A percentile compares a stretch with the other conserved stretches of the same genome.
Evolutionary conservation across 352 stramenopile genomes (phyloP).

Genomic region (Phytophthora ramorum): DNA sequence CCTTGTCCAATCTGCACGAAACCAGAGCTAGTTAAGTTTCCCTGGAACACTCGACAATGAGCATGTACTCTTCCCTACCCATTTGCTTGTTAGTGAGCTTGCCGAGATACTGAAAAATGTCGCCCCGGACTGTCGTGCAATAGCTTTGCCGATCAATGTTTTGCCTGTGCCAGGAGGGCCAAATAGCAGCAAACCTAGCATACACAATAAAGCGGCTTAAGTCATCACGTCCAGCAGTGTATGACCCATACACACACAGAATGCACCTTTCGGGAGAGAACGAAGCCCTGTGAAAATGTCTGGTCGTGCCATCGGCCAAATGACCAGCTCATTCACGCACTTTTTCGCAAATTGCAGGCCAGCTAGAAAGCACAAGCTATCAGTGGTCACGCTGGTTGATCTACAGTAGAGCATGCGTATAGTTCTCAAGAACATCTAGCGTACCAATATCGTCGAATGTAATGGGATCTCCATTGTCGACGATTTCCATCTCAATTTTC

Average conservation of each 20-base stretch:
- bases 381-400: neutral
- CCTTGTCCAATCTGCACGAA: conserved; percentile 95
- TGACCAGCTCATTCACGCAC: conserved; percentile 98
- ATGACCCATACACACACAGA: neutral
- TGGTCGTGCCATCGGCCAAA: conserved; percentile 97
- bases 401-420: too few relatives aligned
- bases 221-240: neutral
- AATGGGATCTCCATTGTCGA: conserved; percentile 92
- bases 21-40: neutral
- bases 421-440: neutral
- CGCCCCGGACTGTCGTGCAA: conserved; percentile 96
- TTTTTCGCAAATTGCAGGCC: conserved; percentile 98
- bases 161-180: conserved; percentile 96
- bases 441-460: conserved; percentile 98
- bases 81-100: conserved; percentile 99
- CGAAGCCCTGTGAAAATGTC: conserved; percentile 98
- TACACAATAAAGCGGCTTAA: neutral
- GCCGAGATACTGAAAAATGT: conserved; percentile 99
- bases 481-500: conserved; percentile 98
- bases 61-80: conserved; percentile 51
- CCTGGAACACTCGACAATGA: neutral
- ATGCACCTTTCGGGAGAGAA: conserved; percentile 88
- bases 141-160: conserved; percentile 99
- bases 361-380: conserved; percentile 53
- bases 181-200: conserved; percentile 93